A percentile compares a stretch with the other conserved stretches of the same genome.
Evolutionary conservation across 1,139 yeast genomes (phyloP).

Genomic region (Protomyces arabidopsidicola): DNA sequence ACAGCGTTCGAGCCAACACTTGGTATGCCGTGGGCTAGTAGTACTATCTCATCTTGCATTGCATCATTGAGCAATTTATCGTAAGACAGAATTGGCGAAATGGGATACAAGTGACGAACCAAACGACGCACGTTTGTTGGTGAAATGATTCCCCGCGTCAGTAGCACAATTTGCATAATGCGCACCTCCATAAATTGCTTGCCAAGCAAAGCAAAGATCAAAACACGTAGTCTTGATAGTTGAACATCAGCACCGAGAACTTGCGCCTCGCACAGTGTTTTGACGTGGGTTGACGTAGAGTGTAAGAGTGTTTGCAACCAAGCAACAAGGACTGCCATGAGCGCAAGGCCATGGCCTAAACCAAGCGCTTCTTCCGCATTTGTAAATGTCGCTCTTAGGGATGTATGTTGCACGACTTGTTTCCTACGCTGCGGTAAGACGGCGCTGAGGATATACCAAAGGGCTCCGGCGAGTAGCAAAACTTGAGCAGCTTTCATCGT

Average conservation of each 20-base stretch:
- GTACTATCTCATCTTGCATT: neutral
- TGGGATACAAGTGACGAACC: neutral
- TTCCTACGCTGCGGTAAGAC: neutral
- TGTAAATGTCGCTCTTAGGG: neutral
- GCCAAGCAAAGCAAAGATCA: neutral
- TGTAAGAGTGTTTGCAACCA: neutral
- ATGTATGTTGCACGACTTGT: neutral
- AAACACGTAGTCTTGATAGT: neutral
- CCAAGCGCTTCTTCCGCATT: neutral
- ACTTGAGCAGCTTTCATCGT: neutral
- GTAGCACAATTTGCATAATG: neutral
- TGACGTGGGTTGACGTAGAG: neutral
- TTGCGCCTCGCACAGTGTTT: neutral
- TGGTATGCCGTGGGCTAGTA: neutral
- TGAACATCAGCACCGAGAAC: neutral
- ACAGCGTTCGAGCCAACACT: neutral
- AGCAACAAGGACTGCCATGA: neutral
- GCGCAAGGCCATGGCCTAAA: neutral
- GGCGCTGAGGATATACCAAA: neutral
- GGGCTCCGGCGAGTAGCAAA: neutral
- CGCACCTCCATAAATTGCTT: neutral
- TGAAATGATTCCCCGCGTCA: neutral
- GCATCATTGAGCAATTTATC: neutral
- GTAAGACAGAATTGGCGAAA: neutral
- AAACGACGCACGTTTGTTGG: neutral